Conservation (phyloP, 805 yeast genomes). For the Cyberlindnera euphorbiae region DNA sequence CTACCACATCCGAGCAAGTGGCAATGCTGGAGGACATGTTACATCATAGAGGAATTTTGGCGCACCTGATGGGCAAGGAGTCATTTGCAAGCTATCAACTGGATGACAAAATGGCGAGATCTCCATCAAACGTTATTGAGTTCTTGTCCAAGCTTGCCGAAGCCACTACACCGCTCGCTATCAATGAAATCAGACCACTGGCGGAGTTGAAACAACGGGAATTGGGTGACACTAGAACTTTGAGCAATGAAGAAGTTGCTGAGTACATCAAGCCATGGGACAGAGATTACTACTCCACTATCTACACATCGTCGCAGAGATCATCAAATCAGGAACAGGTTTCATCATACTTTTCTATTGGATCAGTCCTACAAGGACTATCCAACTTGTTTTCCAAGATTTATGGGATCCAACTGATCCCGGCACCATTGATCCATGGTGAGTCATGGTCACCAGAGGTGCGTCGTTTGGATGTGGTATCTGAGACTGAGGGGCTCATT, state of each 20-base stretch:
- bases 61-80: conserved; percentile 64
- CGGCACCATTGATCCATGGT: conserved; percentile 56
- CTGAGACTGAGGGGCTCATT: conserved; percentile 55
- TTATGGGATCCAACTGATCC: conserved; percentile 73
- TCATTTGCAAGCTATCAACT: conserved; percentile 79
- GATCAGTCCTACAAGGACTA: conserved; percentile 80
- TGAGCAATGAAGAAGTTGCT: conserved; percentile 37
- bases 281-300: conserved; percentile 58
- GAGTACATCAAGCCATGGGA: conserved; percentile 81
- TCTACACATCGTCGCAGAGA: conserved; percentile 28
- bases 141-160: conserved; percentile 60
- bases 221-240: conserved; percentile 17
- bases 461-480: conserved; percentile 70
- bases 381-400: conserved; percentile 63
- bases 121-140: conserved; percentile 66
- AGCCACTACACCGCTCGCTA: conserved; percentile 48
- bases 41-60: conserved; percentile 61
- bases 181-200: conserved; percentile 50
- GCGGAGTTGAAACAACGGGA: conserved; percentile 34
- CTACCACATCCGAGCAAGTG: conserved; percentile 60
- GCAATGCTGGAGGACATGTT: conserved; percentile 53
- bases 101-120: conserved; percentile 84
- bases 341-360: conserved; percentile 74
- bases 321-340: conserved; percentile 42
- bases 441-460: conserved; percentile 91